Percentiles rank a stretch among this genome's conserved stretches.
Evolutionary conservation across 495 filamentous ascomycete species (phyloP).

Genomic region (Podospora conica): DNA sequence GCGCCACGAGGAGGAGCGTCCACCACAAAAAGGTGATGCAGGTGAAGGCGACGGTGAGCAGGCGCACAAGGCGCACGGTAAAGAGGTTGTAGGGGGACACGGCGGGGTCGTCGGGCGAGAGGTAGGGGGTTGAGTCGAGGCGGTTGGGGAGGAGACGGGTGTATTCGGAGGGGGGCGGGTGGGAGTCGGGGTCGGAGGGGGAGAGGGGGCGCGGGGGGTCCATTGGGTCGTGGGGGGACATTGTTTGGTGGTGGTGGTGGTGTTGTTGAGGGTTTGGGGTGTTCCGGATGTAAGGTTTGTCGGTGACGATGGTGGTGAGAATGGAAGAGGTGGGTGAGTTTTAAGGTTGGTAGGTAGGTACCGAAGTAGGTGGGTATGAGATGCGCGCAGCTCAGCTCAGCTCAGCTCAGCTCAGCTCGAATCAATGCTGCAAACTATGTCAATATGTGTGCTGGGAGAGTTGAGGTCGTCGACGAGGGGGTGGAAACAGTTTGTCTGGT

Average conservation of each 20-base stretch:
- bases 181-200: constrained; percentile 2
- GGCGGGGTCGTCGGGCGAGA: constrained; percentile 92
- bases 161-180: constrained; percentile 57
- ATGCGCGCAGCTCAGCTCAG: background rate
- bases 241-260: constrained; percentile 12
- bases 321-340: background rate
- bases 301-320: background rate
- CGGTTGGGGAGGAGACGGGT: constrained; percentile 64
- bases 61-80: constrained; percentile 72
- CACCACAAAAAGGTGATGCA: constrained; percentile 80
- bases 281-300: background rate
- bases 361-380: background rate
- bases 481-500: too few species aligned
- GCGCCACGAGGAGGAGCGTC: constrained; percentile 74
- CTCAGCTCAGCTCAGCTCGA: too few species aligned
- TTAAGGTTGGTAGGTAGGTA: background rate
- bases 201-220: background rate
- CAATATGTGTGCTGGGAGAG: too few species aligned
- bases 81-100: constrained; percentile 96
- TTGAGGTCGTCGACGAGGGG: background rate
- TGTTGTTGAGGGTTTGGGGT: background rate
- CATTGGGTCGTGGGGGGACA: background rate
- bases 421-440: background rate
- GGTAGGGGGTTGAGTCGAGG: constrained; percentile 49
- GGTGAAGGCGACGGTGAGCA: constrained; percentile 66